phyloP scores from a whole-genome alignment of 106 monocot species.

The Acorus calamus region DNA sequence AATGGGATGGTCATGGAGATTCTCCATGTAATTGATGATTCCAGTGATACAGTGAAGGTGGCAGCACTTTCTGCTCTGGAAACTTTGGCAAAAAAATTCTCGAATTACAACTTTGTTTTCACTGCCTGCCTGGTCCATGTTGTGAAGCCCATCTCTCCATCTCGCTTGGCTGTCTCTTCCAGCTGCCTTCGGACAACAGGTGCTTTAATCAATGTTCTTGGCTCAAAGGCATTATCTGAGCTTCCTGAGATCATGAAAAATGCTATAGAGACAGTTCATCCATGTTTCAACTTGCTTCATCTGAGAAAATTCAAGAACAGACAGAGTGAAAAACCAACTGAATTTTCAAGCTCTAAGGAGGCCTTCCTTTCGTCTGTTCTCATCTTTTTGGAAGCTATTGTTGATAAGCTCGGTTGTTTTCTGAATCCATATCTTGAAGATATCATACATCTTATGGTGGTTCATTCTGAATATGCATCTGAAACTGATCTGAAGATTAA shows the following conservation, averaged over 20 bases:
- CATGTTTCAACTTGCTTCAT: constrained; percentile 21
- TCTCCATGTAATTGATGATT: constrained; percentile 40
- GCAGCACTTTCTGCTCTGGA: constrained; percentile 72
- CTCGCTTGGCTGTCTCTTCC: constrained; percentile 49
- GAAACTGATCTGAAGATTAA: constrained; percentile 47
- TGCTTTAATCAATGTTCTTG: constrained; percentile 53
- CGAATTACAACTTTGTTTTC: constrained; percentile 34
- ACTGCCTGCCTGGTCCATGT: constrained; percentile 39
- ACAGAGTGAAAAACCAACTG: constrained; percentile 8
- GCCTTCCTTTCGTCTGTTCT: constrained; percentile 35
- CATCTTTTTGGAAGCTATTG: constrained; percentile 41
- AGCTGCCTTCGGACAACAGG: constrained; percentile 38
- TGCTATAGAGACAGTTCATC: constrained; percentile 30
- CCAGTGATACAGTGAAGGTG: constrained; percentile 25
- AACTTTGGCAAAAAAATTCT: constrained; percentile 46
- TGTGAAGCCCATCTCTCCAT: constrained; percentile 41
- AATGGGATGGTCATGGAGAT: constrained; percentile 51
- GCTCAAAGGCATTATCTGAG: constrained; percentile 71
- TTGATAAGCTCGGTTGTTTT: constrained; percentile 69
- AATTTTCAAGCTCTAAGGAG: constrained; percentile 13
- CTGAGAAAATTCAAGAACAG: constrained; percentile 9
- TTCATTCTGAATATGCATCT: constrained; percentile 53
- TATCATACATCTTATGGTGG: constrained; percentile 58
- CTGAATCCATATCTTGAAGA: constrained; percentile 79
- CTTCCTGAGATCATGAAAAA: constrained; percentile 66